Evolutionary conservation across 2,329 filamentous ascomycete species (phyloP).

Genomic region (Aureobasidium leucospermi): DNA sequence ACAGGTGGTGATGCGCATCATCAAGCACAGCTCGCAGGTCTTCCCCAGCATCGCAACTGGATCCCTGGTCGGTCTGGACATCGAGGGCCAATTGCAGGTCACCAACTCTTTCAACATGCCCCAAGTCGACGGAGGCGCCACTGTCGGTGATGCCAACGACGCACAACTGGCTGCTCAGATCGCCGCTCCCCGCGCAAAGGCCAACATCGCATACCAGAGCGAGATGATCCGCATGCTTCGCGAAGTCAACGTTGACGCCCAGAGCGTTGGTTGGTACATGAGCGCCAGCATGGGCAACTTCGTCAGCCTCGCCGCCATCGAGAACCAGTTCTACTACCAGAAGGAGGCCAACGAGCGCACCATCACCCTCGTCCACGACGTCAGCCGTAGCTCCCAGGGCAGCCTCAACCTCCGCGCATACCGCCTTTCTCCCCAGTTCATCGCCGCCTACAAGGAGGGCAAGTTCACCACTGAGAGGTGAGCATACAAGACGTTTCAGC

Average conservation of each 20-base stretch:
- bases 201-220: constrained; percentile 78
- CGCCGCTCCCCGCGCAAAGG: constrained; percentile 84
- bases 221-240: constrained; percentile 97
- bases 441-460: constrained; percentile 87
- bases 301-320: constrained; percentile 86
- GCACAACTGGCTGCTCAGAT: constrained; percentile 65
- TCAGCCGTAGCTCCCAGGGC: constrained; percentile 89
- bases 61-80: constrained; percentile 88
- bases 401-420: constrained; percentile 85
- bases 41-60: constrained; percentile 89
- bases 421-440: constrained; percentile 78
- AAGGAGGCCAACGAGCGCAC: constrained; percentile 81
- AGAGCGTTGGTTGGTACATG: constrained; percentile 97
- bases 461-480: constrained; percentile 97
- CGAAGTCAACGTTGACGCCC: constrained; percentile 97
- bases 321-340: constrained; percentile 98
- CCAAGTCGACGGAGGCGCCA: constrained; percentile 58
- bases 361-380: constrained; percentile 86
- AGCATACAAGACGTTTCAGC: constrained; percentile 25
- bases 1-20: constrained; percentile 89
- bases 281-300: constrained; percentile 99
- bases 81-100: constrained; percentile 71
- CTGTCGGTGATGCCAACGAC: constrained; percentile 57
- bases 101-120: constrained; percentile 96
- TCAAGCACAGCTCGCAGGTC: constrained; percentile 82